phyloP scores from a whole-genome alignment of 106 monocot genomes.

The Chionographis japonica region DNA sequence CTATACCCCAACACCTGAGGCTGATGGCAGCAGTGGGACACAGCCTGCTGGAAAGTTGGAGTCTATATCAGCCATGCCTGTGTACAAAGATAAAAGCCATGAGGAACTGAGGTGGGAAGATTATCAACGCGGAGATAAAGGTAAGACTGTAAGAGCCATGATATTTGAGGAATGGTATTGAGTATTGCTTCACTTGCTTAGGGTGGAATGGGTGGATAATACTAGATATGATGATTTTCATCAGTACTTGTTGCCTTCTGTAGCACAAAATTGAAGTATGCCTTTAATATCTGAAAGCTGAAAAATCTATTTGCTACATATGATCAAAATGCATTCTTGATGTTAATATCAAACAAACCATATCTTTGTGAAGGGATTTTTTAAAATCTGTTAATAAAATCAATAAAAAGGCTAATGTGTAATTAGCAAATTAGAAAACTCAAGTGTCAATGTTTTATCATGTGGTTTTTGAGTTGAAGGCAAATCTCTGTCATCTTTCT shows the following conservation, averaged over 20 bases:
- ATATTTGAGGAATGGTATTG: background rate
- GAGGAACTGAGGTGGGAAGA: constrained; percentile 98
- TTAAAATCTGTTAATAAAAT: no score
- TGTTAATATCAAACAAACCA: no score
- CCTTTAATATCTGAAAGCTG: no score
- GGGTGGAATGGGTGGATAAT: background rate
- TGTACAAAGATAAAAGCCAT: constrained; percentile 91
- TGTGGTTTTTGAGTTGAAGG: no score
- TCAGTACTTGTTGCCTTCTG: background rate
- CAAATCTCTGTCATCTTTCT: no score
- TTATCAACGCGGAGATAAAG: constrained; percentile 96
- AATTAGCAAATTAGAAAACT: no score
- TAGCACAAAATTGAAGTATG: no score
- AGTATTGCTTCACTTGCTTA: constrained; percentile 7
- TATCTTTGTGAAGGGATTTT: no score
- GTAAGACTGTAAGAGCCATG: constrained; percentile 35
- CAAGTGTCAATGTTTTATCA: no score
- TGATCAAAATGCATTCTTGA: no score
- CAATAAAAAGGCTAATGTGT: no score
- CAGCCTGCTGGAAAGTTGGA: constrained; percentile 78
- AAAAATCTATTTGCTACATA: no score
- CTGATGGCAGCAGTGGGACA: constrained; percentile 36
- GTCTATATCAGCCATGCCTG: constrained; percentile 96
- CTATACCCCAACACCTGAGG: constrained; percentile 63
- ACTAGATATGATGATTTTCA: background rate